Conservation (phyloP, 805 yeast genomes). For the Sugiyamaella valdiviana region DNA sequence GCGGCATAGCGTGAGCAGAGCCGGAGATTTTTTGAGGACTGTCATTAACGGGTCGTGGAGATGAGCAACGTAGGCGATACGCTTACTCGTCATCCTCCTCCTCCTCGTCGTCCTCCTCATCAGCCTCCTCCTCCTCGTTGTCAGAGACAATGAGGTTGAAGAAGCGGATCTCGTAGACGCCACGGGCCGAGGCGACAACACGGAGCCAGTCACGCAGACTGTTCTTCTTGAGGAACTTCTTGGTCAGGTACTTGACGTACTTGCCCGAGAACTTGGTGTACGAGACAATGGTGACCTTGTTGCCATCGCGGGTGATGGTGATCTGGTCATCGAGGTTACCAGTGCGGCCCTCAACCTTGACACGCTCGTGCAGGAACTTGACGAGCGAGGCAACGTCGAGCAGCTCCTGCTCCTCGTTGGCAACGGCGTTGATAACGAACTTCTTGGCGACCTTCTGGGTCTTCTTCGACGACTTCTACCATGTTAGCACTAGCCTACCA, state of each 20-base stretch:
- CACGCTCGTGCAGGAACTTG: conserved; percentile 97
- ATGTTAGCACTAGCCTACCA: conserved; percentile 66
- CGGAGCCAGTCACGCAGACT: conserved; percentile 99
- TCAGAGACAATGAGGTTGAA: conserved; percentile 97
- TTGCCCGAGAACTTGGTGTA: conserved; percentile 98
- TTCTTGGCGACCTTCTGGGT: conserved; percentile 43
- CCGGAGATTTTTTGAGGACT: not conserved
- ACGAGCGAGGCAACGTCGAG: conserved; percentile 97
- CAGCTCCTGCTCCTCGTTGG: conserved; percentile 96
- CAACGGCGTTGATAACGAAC: conserved; percentile 90
- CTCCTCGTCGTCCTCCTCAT: conserved; percentile 11
- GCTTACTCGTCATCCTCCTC: conserved; percentile 5
- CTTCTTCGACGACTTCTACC: conserved; percentile 66
- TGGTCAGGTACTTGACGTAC: conserved; percentile 98
- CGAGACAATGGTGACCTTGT: conserved; percentile 84
- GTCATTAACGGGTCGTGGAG: not conserved
- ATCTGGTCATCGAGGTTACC: conserved; percentile 97
- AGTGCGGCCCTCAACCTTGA: conserved; percentile 94
- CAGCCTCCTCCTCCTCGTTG: conserved; percentile 87
- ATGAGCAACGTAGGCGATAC: not conserved
- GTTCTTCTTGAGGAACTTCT: conserved; percentile 99
- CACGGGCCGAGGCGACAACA: conserved; percentile 91
- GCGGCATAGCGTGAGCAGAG: too few species aligned
- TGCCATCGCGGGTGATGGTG: conserved; percentile 79
- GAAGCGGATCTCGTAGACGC: conserved; percentile 96